Evolutionary conservation across 768 basidiomycete species (phyloP), one percentile per base, ranked within the genome.

Genomic region (Amanita rimosa): DNA sequence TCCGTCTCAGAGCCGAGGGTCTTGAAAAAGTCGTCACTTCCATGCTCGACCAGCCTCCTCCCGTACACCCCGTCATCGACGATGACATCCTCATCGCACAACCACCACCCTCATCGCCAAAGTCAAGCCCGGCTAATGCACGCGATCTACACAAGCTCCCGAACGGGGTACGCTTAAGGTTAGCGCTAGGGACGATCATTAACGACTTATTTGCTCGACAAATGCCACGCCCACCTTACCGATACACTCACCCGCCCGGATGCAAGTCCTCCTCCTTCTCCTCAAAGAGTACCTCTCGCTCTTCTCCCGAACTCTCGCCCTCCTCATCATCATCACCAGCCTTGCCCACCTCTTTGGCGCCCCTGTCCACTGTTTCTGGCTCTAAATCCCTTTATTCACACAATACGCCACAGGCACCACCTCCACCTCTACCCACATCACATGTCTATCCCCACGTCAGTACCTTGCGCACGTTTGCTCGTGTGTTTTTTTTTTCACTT

Each of bases 141-240:
- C 56, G 62, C 3, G 72, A 79, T 51, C 77, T 75, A 7, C 82
- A 86, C 53, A 77, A 70, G 1, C 65, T 91, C 3, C 88, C 88
- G 0, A 88, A 90, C 54, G 86, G 86, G 10, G 85, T 92, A 31
- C 75, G 89, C 5, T 70, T 92, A 43, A 72, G 88, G 24, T 72
- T 91, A 4, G 82, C 83, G 1, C 67, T 92, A 31, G 78, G 79
- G 2, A 83, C 84, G 0, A 77, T 91, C 48, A 73, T 90, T 62
- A 90, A 90, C 54, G 87, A 90, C 55, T 65, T 92, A 6, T 90
- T 90, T 58, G 81, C 84, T 21, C 75, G 86, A 19, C 79, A 83
- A 57, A 71, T 78, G 0, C 80, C 81, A n/a, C 66, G 66, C 4
- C 68, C 69, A n/a, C 70, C 71, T 1, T 69, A 70, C 49, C 65